phyloP scores from a whole-genome alignment of 257 asterid species.

The Nicotiana knightiana region DNA sequence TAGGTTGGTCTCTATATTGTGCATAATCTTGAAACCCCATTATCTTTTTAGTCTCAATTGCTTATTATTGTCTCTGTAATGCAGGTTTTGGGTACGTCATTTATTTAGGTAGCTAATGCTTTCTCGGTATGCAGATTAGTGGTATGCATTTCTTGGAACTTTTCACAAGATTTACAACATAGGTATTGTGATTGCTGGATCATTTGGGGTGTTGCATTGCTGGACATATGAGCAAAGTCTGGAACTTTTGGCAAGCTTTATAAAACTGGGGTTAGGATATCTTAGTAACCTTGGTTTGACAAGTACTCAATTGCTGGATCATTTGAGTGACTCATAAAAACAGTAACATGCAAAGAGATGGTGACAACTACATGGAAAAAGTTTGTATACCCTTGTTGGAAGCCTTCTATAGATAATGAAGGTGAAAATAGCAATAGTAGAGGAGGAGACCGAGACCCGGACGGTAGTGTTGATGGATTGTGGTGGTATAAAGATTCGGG shows the following conservation, averaged over 20 bases:
- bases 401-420: conserved; percentile 35
- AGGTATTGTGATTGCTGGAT: not conserved
- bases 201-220: conserved; percentile 8
- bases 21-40: conserved; percentile 3
- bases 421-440: conserved; percentile 37
- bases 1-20: conserved; percentile 11
- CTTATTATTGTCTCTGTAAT: not conserved
- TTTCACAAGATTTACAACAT: not conserved
- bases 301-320: conserved; percentile 20
- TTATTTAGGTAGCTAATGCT: not conserved
- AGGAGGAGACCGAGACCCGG: conserved; percentile 38
- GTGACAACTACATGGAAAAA: conserved; percentile 57
- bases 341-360: conserved; percentile 46
- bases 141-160: not conserved
- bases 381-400: conserved; percentile 66
- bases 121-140: not conserved
- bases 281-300: conserved; percentile 14
- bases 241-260: conserved; percentile 28
- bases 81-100: not conserved
- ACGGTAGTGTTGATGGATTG: conserved; percentile 52
- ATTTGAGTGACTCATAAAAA: conserved; percentile 14
- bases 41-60: not conserved
- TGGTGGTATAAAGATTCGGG: conserved; percentile 82
- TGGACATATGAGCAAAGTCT: conserved; percentile 25
- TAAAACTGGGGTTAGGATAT: conserved; percentile 17